Conservation (phyloP, 257 asterid species). For the Nicotiana paniculata region DNA sequence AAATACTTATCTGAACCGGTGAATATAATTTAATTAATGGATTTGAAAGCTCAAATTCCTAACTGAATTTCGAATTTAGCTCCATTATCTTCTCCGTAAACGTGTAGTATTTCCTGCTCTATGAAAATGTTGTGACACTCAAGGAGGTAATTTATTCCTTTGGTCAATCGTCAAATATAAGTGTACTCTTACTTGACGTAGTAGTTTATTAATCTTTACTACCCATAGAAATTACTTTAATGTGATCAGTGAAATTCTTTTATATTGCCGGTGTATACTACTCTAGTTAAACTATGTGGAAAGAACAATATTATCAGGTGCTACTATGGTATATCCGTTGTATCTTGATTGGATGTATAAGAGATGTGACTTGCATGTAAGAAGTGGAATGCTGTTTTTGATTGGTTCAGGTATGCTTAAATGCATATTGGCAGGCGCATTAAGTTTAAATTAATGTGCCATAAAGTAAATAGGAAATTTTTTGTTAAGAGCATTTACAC, state of each 20-base stretch:
- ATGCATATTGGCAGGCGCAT: slow-evolving; percentile 27
- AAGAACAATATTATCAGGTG: neutral
- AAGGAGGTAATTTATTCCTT: slow-evolving; percentile 23
- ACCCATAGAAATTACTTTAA: too few species aligned
- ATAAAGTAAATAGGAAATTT: neutral
- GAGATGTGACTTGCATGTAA: slow-evolving; percentile 23
- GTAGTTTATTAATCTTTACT: too few species aligned
- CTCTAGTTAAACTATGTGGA: neutral
- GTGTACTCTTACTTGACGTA: too few species aligned
- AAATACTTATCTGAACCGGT: too few species aligned
- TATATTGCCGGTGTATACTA: neutral
- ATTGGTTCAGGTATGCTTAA: slow-evolving; percentile 5
- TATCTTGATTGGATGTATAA: neutral
- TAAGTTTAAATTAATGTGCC: slow-evolving; percentile 12
- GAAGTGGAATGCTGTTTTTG: slow-evolving; percentile 23
- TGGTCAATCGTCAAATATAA: slow-evolving; percentile 18
- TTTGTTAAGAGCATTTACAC: neutral
- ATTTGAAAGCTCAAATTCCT: neutral
- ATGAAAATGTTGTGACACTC: neutral
- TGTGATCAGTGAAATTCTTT: too few species aligned
- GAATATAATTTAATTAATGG: neutral
- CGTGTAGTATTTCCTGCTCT: slow-evolving; percentile 17
- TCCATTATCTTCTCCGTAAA: slow-evolving; percentile 13
- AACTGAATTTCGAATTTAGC: neutral
- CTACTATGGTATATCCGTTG: slow-evolving; percentile 8